Evolutionary conservation across 2,329 filamentous ascomycete species (phyloP).

Genomic region (Kalaharituber pfeilii): DNA sequence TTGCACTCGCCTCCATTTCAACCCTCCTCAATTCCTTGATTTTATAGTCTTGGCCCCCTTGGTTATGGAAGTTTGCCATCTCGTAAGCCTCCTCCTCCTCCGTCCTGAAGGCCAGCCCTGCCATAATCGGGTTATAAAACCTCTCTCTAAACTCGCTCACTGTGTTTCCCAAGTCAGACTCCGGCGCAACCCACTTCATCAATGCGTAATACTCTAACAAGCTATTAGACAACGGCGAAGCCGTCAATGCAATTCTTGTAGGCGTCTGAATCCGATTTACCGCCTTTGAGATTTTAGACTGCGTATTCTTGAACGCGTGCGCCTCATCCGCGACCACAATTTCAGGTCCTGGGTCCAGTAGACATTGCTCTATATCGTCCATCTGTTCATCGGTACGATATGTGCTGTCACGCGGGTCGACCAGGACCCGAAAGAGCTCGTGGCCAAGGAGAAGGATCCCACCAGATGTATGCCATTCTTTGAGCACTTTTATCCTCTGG

Average conservation of each 20-base stretch:
- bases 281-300: constrained; percentile 35
- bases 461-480: background rate
- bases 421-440: background rate
- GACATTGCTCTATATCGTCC: background rate
- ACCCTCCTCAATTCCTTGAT: background rate
- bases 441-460: background rate
- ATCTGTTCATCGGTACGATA: background rate
- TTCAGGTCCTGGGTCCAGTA: constrained; percentile 34
- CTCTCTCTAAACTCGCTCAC: background rate
- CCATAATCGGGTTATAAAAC: background rate
- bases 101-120: background rate
- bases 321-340: constrained; percentile 76
- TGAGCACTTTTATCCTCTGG: background rate
- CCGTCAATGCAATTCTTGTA: constrained; percentile 66
- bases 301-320: constrained; percentile 55
- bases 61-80: background rate
- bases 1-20: background rate
- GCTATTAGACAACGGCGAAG: constrained; percentile 71
- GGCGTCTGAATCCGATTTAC: constrained; percentile 45
- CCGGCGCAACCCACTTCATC: constrained; percentile 57
- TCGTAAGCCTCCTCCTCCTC: too few relatives aligned
- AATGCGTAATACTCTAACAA: constrained; percentile 72
- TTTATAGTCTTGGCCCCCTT: background rate
- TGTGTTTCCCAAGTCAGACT: background rate
- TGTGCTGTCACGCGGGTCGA: background rate